Conservation (phyloP, 2,329 filamentous ascomycete species). For the Apiospora malaysiana region DNA sequence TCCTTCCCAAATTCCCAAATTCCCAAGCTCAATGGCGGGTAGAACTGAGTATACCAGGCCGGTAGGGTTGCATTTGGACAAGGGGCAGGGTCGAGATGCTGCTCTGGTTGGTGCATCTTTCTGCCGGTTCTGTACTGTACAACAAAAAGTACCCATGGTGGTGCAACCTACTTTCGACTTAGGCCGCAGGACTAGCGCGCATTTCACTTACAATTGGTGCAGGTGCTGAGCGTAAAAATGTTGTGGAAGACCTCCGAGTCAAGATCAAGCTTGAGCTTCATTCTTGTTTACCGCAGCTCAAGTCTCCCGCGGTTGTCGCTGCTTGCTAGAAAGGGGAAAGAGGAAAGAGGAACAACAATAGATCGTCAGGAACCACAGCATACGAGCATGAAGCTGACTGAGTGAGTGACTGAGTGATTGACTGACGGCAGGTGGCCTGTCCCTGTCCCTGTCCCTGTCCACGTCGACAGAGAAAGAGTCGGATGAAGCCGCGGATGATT, state of each 20-base stretch:
- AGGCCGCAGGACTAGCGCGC: background rate
- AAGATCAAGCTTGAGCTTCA: background rate
- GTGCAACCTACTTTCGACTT: background rate
- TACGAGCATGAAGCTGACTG: background rate
- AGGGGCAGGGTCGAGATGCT: background rate
- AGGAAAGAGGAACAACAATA: background rate
- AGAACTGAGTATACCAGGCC: background rate
- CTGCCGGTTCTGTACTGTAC: conserved; percentile 1
- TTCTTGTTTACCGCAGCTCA: background rate
- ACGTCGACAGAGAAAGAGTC: background rate
- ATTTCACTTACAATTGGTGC: background rate
- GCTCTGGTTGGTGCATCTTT: conserved; percentile 5
- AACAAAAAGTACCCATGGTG: too few relatives aligned
- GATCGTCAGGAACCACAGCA: background rate
- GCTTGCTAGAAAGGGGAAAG: background rate
- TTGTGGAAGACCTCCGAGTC: background rate
- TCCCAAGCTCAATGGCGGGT: background rate
- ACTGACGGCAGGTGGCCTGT: background rate
- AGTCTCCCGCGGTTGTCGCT: background rate
- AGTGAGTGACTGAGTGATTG: background rate
- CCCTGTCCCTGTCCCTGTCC: background rate
- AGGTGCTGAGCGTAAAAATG: background rate
- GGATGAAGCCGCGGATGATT: conserved; percentile 7
- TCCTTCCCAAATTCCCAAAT: background rate
- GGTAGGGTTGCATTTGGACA: background rate